Evolutionary conservation across 352 stramenopile species (phyloP).

Genomic region (Phytophthora vignae): DNA sequence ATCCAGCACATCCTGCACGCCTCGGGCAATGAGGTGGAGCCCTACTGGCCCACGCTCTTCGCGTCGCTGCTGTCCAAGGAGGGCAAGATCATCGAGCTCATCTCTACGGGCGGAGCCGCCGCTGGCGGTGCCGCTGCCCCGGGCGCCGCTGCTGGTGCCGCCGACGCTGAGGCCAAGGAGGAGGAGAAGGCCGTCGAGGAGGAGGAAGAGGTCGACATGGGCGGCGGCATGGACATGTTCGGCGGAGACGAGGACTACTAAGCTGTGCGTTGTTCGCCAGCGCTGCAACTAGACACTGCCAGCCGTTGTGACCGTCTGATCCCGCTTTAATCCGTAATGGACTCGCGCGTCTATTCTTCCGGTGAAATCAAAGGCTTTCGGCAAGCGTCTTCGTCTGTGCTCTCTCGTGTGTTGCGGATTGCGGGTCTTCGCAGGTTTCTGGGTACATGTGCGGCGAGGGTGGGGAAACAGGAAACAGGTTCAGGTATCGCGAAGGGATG

Average conservation of each 20-base stretch:
- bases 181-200: conserved; percentile 77
- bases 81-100: conserved; percentile 81
- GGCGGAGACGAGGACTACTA: conserved; percentile 87
- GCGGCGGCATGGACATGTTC: conserved; percentile 89
- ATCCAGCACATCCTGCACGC: conserved; percentile 71
- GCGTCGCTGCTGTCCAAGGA: conserved; percentile 76
- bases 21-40: conserved; percentile 87
- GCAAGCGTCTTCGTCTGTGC: conserved; percentile 25
- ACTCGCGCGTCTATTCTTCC: conserved; percentile 58
- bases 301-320: conserved; percentile 38
- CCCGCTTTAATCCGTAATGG: conserved; percentile 60
- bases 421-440: conserved; percentile 3
- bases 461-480: too few relatives aligned
- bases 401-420: conserved; percentile 15
- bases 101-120: conserved; percentile 71
- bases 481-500: too few relatives aligned
- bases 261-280: conserved; percentile 38
- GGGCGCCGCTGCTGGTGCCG: conserved; percentile 58
- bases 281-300: conserved; percentile 40
- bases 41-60: conserved; percentile 87
- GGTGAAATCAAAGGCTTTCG: conserved; percentile 41
- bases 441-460: too few relatives aligned
- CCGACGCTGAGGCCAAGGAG: conserved; percentile 59
- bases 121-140: conserved; percentile 52
- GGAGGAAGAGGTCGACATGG: conserved; percentile 84